Conservation (phyloP, 495 filamentous ascomycete species). For the Lophiostoma macrostomum region DNA sequence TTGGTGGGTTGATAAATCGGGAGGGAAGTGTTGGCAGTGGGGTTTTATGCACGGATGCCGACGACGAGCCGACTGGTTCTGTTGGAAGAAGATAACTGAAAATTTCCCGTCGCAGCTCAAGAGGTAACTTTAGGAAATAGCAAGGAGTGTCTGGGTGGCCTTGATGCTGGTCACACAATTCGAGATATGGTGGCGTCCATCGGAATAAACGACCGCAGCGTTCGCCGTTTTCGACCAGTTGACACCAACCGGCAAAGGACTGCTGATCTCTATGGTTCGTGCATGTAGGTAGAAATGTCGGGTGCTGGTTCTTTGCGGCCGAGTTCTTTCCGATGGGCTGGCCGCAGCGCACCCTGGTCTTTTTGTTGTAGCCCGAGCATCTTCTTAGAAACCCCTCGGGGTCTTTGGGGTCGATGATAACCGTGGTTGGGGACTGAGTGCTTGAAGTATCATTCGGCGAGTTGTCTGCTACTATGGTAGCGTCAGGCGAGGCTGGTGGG, state of each 20-base stretch:
- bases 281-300: conserved; percentile 24
- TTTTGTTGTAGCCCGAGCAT: conserved; percentile 28
- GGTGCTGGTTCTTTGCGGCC: neutral
- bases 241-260: conserved; percentile 25
- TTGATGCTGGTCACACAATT: conserved; percentile 27
- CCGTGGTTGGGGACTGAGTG: neutral
- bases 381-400: conserved; percentile 21
- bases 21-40: neutral
- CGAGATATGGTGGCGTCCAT: conserved; percentile 28
- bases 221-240: conserved; percentile 17
- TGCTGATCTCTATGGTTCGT: conserved; percentile 21
- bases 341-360: conserved; percentile 16
- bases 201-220: conserved; percentile 27
- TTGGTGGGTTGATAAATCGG: too few species aligned
- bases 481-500: neutral
- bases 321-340: conserved; percentile 13
- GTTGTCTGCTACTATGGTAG: neutral
- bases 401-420: conserved; percentile 18
- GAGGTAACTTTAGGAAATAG: conserved; percentile 27
- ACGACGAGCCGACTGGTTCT: conserved; percentile 27
- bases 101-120: conserved; percentile 24
- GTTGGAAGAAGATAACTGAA: conserved; percentile 29
- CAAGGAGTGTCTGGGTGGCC: conserved; percentile 29
- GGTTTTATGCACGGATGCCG: neutral
- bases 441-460: neutral